A percentile compares a stretch with the other conserved stretches of the same genome.
Conservation (phyloP, 1,139 yeast species). For the Sugiyamaella japonica region DNA sequence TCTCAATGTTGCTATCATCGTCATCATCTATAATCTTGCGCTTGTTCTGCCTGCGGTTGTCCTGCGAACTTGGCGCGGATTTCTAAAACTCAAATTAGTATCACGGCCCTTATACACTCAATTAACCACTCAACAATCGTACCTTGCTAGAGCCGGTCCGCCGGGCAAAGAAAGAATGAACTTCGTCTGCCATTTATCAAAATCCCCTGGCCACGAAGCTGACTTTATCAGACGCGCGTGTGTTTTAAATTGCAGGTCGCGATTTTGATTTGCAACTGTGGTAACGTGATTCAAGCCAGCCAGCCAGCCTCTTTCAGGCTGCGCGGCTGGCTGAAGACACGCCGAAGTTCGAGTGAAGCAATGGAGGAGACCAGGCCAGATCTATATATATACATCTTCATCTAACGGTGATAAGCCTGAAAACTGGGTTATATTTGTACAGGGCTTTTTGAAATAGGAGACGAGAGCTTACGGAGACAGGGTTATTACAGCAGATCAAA, state of each 20-base stretch:
- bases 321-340: not conserved
- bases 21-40: slow-evolving; percentile 11
- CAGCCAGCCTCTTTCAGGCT: not conserved
- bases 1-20: slow-evolving; percentile 6
- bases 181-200: slow-evolving; percentile 8
- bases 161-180: slow-evolving; percentile 11
- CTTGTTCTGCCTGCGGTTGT: slow-evolving; percentile 1
- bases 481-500: too few species aligned
- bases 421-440: not conserved
- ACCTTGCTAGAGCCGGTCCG: slow-evolving; percentile 5
- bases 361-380: not conserved
- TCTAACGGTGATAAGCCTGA: not conserved
- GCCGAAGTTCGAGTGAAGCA: not conserved
- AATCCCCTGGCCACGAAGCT: not conserved
- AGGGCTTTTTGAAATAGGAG: not conserved
- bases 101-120: not conserved
- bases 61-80: not conserved
- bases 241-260: not conserved
- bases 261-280: not conserved
- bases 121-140: not conserved
- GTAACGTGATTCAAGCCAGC: not conserved
- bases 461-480: too few species aligned
- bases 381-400: not conserved
- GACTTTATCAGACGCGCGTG: not conserved
- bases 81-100: slow-evolving; percentile 2